A percentile compares a stretch with the other conserved stretches of the same genome.
These are phyloP conservation scores for Neurospora sp. DNA, from an alignment of 495 filamentous ascomycete genomes.

Conservation along the genomic window DNA sequence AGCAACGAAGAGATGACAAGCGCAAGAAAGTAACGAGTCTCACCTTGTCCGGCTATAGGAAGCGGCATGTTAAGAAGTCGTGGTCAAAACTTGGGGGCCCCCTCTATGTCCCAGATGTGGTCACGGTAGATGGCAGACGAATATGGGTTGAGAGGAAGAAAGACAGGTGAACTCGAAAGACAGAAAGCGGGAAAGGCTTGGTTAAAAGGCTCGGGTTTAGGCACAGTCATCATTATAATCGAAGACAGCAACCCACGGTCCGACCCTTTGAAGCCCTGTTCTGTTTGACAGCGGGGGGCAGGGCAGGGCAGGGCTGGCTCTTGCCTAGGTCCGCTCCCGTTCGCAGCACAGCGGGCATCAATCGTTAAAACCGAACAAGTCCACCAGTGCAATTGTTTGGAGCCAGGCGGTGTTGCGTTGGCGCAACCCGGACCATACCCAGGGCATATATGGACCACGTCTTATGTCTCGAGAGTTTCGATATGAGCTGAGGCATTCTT, in stretches of 20 bases:
- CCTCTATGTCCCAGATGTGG: neutral
- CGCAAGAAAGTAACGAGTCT: constrained; percentile 18
- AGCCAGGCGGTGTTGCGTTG: neutral
- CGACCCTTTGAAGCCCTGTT: neutral
- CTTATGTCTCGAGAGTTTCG: neutral
- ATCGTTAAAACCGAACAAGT: neutral
- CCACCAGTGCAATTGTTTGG: neutral
- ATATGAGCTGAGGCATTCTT: neutral
- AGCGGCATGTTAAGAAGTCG: constrained; percentile 27
- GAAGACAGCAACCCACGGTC: neutral
- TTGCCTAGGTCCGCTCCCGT: neutral
- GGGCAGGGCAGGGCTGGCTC: neutral
- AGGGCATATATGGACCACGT: neutral
- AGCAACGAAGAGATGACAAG: neutral
- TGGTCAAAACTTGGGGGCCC: neutral
- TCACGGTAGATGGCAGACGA: neutral
- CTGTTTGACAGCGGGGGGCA: neutral
- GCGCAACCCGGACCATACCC: neutral
- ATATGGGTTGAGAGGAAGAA: neutral
- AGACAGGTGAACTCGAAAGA: neutral
- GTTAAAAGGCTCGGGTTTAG: constrained; percentile 1
- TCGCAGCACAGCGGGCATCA: neutral
- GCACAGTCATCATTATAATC: neutral
- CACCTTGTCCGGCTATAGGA: constrained; percentile 37
- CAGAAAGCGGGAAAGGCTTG: neutral